Evolutionary conservation across 108 stramenopile species (phyloP).

Genomic region (Asterionellopsis glacialis): DNA sequence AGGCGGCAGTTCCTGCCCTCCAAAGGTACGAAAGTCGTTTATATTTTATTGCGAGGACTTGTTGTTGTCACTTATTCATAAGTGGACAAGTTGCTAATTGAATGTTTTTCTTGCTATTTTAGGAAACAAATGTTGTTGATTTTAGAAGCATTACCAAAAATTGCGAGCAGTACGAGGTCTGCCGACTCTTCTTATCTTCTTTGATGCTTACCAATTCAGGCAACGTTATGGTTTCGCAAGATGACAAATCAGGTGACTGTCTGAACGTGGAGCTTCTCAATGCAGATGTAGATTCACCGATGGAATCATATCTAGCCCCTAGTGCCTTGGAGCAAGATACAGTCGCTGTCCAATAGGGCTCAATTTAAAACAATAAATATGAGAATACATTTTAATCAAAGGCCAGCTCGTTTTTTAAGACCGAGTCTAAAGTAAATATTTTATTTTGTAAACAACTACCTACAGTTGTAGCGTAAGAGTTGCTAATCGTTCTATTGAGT

Average conservation of each 20-base stretch:
- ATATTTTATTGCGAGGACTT: constrained; percentile 15
- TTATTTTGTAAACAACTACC: too few species aligned
- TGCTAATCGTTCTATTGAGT: too few species aligned
- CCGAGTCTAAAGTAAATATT: too few species aligned
- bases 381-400: too few species aligned
- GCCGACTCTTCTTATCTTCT: constrained; percentile 91
- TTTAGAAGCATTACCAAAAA: constrained; percentile 34
- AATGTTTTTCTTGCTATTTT: not conserved
- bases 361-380: too few species aligned
- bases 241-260: constrained; percentile 28
- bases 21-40: constrained; percentile 22
- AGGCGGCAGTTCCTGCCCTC: constrained; percentile 9
- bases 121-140: constrained; percentile 15
- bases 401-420: too few species aligned
- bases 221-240: constrained; percentile 65
- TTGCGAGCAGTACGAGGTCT: constrained; percentile 83
- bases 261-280: constrained; percentile 68
- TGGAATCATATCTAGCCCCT: constrained; percentile 71
- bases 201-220: constrained; percentile 92
- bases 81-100: not conserved
- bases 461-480: too few species aligned
- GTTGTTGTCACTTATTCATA: constrained; percentile 1
- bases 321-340: constrained; percentile 18
- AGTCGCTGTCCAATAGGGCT: not conserved
- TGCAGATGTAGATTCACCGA: constrained; percentile 50